Base-by-base conservation (phyloP, 2,329 filamentous ascomycete species). In the Trichoderma citrinoviride region DNA sequence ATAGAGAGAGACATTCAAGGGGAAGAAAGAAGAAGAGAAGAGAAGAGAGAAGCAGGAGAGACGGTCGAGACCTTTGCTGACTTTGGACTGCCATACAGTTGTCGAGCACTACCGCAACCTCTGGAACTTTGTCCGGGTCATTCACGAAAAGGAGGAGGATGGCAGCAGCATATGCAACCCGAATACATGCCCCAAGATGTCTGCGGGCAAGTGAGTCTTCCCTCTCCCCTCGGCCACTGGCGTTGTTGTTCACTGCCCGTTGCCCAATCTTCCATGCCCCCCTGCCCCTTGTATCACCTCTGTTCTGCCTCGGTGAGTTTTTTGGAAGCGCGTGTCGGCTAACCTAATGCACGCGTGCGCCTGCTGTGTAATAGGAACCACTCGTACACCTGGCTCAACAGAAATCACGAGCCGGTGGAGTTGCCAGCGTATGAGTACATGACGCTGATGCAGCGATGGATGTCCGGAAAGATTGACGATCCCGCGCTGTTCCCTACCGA, bases 61-160 rank as follows among this genome's bases (percentile, higher is more conserved):
- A 43, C 46, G 21, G 5, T 1, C 23, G 14, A 19, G 41, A 19
- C 63, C 65, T 62, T 66, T 63, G 25, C 55, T 62, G 25, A 57
- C 57, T 3, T 3, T 14, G 14, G 1, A 3, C 15, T 67, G 61
- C 23, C 41, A 21, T 33, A 41, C 41, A 96, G 93, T 96, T 70
- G 92, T 96, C 71, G 93, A 97, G 79, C 93, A 97, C 77, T 96
- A 95, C 76, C 88, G 93, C 64, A 88, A 95, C 71, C 84, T 97
- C 29, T 92, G 92, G 81, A 92, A 92, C 73, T 95, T 96, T 83
- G 90, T 97, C 65, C 89, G 92, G 69, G 89, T 96, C 62, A 86
- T 97, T 69, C 91, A 96, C 73, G 92, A 96, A 74, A 88, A 91
- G 72, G 93, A 97, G 74, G 87, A 90, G 62, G 87, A 90, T 69